Evolutionary conservation across 345 rosid genomes (phyloP), one percentile per base, ranked within the genome.

Genomic region (Melastoma malabathricum): DNA sequence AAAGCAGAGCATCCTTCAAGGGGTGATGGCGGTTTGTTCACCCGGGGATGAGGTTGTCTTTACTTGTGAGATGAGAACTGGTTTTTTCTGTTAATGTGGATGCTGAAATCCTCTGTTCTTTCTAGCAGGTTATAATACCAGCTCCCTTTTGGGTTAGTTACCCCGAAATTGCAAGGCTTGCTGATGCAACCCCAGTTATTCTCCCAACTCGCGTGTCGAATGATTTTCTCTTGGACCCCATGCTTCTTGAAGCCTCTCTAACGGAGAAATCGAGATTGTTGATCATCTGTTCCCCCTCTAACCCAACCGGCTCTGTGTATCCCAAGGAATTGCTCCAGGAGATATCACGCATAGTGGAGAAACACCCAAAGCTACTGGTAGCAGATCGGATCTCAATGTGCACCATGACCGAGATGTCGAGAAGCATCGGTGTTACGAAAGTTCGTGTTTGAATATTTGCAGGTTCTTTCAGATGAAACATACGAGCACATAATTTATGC

Each of bases 61-160:
- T 31, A 31, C 38, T 31, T 9, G 38, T 31, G 38, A 1, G 38
- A 22, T 22, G 25, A 22, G 7, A 31, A 5, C 38, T 6, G 38
- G 7, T 5, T 2, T 5, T 2, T 31, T 31, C 38, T 31, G 10
- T 31, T 31, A 31, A 31, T 31, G 38, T 6, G 38, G 38, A 31
- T 31, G 1, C 38, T 31, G 38, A 31, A 31, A 31, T 31, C 38
- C 38, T 31, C 38, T 9, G 10, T 31, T 31, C 38, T 31, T 31
- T 31, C 38, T 31, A 9, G 10, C 73, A 93, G 99, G 99, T 88
- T 67, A 70, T 93, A 52, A 88, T 93, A 63, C 99, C 99, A 13
- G 94, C 94, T 54, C 99, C 97, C 15, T 93, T 47, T 66, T 93
- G 84, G 84, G 99, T 93, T 50, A 93, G 99, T 78, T 93, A 88